Conservation (phyloP, 768 basidiomycete genomes). For the Leccinellum albellum region DNA sequence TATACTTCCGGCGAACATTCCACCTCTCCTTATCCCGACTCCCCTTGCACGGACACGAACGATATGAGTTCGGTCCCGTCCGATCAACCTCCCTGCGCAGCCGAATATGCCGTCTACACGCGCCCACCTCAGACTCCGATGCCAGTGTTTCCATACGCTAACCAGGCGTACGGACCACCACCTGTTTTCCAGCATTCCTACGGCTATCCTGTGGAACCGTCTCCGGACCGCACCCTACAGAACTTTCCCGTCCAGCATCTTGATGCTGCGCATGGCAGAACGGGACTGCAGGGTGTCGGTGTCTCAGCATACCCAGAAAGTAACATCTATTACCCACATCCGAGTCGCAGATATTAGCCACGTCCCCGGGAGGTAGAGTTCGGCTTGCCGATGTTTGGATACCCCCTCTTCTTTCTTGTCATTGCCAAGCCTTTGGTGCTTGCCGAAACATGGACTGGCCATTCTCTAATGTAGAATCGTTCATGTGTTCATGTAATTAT, state of each 20-base stretch:
- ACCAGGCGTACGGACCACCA: slow-evolving; percentile 5
- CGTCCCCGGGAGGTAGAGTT: neutral
- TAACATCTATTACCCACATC: slow-evolving; percentile 9
- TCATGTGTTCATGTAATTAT: slow-evolving; percentile 4
- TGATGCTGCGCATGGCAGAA: slow-evolving; percentile 7
- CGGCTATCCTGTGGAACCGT: slow-evolving; percentile 4
- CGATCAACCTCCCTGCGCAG: slow-evolving; percentile 20
- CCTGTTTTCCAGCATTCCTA: slow-evolving; percentile 13
- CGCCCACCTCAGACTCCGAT: neutral
- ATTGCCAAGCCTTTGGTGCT: slow-evolving; percentile 7
- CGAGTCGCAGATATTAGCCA: slow-evolving; percentile 4
- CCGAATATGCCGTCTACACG: slow-evolving; percentile 9
- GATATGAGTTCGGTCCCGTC: slow-evolving; percentile 11
- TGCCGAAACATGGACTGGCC: slow-evolving; percentile 11
- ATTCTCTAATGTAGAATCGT: neutral
- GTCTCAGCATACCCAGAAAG: slow-evolving; percentile 10
- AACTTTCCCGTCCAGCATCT: slow-evolving; percentile 7
- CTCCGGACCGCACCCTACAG: slow-evolving; percentile 13
- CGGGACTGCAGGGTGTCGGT: slow-evolving; percentile 10
- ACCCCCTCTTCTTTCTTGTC: slow-evolving; percentile 4
- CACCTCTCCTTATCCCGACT: slow-evolving; percentile 7
- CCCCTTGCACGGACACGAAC: slow-evolving; percentile 12
- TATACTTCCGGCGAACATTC: slow-evolving; percentile 4
- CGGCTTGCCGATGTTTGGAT: slow-evolving; percentile 5
- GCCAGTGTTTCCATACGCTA: neutral